These are phyloP conservation scores for Rhexocercosporidium sp. DNA, from an alignment of 2,329 filamentous ascomycete species.

Conservation along the genomic window DNA sequence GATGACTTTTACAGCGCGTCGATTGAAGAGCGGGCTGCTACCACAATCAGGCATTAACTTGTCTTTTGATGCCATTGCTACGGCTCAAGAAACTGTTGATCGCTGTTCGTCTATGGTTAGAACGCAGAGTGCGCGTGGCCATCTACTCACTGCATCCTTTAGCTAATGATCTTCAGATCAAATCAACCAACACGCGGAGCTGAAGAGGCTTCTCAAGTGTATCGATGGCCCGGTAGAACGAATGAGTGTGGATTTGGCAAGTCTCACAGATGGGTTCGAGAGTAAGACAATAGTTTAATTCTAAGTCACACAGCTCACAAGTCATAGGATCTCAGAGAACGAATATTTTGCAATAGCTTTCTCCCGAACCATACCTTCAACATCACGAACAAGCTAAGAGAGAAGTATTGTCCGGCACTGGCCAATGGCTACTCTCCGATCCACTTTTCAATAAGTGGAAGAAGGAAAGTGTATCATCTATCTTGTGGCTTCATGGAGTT, in stretches of 20 bases:
- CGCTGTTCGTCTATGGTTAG: neutral
- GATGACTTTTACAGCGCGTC: neutral
- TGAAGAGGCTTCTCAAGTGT: neutral
- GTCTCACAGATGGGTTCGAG: neutral
- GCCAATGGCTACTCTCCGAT: slow-evolving; percentile 34
- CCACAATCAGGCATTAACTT: neutral
- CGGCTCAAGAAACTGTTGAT: neutral
- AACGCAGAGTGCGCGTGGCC: neutral
- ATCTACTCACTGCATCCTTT: neutral
- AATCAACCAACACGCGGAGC: neutral
- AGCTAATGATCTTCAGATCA: neutral
- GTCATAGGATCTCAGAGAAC: neutral
- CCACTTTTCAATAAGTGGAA: slow-evolving; percentile 39
- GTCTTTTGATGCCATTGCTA: neutral
- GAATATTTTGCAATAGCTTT: slow-evolving; percentile 22
- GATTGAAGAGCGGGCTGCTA: neutral
- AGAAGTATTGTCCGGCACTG: slow-evolving; percentile 30
- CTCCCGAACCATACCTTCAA: slow-evolving; percentile 15
- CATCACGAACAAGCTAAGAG: slow-evolving; percentile 13
- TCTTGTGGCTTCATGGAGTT: slow-evolving; percentile 45
- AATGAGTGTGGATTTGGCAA: neutral
- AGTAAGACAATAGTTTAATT: neutral
- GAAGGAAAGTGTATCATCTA: slow-evolving; percentile 39
- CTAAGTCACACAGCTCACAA: neutral
- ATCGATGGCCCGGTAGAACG: neutral